A percentile compares a stretch with the other conserved stretches of the same genome.
Evolutionary conservation across 2,329 filamentous ascomycete genomes (phyloP).

Genomic region (Dactylellina parvicollis): DNA sequence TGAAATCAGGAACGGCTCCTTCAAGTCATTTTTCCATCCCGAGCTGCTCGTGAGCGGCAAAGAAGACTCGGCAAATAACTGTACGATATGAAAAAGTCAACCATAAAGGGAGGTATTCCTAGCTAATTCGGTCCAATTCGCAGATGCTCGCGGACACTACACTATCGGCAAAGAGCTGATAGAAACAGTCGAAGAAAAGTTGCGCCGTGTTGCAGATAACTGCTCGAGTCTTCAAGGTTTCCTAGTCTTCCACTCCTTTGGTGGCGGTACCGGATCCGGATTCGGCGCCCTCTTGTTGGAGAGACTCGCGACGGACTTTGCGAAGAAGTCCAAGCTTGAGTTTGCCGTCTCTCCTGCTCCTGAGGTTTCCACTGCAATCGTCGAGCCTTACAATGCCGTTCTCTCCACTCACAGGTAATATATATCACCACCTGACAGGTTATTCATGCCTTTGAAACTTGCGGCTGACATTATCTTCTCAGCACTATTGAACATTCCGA

Average conservation of each 20-base stretch:
- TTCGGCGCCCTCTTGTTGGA: slow-evolving; percentile 74
- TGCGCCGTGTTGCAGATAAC: slow-evolving; percentile 74
- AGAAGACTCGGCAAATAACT: slow-evolving; percentile 76
- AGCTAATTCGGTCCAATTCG: background rate
- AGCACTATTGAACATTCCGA: slow-evolving; percentile 74
- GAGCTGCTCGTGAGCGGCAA: slow-evolving; percentile 74
- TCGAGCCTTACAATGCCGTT: slow-evolving; percentile 75
- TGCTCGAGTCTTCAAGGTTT: slow-evolving; percentile 74
- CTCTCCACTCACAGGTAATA: slow-evolving; percentile 64
- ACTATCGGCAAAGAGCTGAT: slow-evolving; percentile 75
- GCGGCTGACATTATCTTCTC: slow-evolving; percentile 55
- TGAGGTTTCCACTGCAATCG: slow-evolving; percentile 72
- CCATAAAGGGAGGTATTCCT: background rate
- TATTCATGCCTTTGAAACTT: slow-evolving; percentile 60
- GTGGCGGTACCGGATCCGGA: slow-evolving; percentile 74
- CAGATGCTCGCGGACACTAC: slow-evolving; percentile 74
- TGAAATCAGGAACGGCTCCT: slow-evolving; percentile 72
- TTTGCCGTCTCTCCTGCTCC: slow-evolving; percentile 74
- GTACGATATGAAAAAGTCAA: slow-evolving; percentile 61
- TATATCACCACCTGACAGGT: background rate
- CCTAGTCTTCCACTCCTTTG: slow-evolving; percentile 75
- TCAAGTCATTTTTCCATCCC: slow-evolving; percentile 73
- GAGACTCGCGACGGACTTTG: slow-evolving; percentile 72
- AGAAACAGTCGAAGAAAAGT: slow-evolving; percentile 71
- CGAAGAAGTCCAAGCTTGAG: slow-evolving; percentile 75